phyloP scores from a whole-genome alignment of 805 yeast species.

The Zygoascus ofunaensis region DNA sequence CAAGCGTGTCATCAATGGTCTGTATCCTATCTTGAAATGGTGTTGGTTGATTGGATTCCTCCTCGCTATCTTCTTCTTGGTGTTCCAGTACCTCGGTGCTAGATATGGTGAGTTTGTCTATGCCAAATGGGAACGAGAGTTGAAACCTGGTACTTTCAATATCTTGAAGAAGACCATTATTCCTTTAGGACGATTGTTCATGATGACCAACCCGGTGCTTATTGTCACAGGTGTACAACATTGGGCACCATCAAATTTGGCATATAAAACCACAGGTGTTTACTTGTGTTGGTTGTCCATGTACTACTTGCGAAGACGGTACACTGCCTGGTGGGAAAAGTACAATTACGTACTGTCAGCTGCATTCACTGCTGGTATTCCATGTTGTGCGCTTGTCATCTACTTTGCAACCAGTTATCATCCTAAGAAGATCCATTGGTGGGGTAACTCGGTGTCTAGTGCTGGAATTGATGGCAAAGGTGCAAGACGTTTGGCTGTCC shows the following conservation, averaged over 20 bases:
- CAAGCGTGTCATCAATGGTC: slow-evolving; percentile 35
- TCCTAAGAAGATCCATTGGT: slow-evolving; percentile 36
- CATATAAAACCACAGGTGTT: slow-evolving; percentile 30
- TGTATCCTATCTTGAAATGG: slow-evolving; percentile 51
- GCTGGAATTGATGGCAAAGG: slow-evolving; percentile 11
- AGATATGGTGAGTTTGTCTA: background rate
- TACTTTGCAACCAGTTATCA: slow-evolving; percentile 45
- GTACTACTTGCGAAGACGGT: slow-evolving; percentile 38
- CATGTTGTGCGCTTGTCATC: slow-evolving; percentile 47
- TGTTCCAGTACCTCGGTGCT: background rate
- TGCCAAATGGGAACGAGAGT: slow-evolving; percentile 9
- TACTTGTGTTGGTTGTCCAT: slow-evolving; percentile 36
- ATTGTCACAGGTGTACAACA: no score
- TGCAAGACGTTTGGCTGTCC: slow-evolving; percentile 13
- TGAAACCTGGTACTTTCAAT: slow-evolving; percentile 6
- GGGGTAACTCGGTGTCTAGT: slow-evolving; percentile 35
- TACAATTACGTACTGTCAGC: slow-evolving; percentile 45
- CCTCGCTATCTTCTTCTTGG: background rate
- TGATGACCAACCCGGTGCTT: no score
- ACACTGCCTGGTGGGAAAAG: slow-evolving; percentile 47
- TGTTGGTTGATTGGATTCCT: slow-evolving; percentile 49
- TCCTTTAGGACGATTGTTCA: background rate
- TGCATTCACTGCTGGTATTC: slow-evolving; percentile 54
- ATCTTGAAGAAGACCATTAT: slow-evolving; percentile 23
- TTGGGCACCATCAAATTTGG: slow-evolving; percentile 11